Evolutionary conservation across 768 basidiomycete genomes (phyloP).

Genomic region (Suillus paluster): DNA sequence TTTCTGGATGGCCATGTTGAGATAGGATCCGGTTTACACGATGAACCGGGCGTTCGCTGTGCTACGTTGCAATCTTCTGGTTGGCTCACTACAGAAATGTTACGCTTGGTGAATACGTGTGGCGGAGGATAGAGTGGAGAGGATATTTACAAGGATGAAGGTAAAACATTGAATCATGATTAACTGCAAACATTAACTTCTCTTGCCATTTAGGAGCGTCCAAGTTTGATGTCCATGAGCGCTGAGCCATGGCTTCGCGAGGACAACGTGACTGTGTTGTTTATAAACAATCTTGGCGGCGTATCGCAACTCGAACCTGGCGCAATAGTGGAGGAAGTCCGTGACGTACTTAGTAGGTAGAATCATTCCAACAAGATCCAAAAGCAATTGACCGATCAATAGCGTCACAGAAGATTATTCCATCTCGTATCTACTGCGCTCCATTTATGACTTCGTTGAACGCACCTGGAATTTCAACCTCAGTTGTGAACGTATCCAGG

Average conservation of each 20-base stretch:
- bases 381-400: neutral
- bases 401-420: constrained; percentile 39
- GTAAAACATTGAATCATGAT: neutral
- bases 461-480: constrained; percentile 61
- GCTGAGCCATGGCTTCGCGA: constrained; percentile 23
- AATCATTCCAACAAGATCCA: neutral
- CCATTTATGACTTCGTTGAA: constrained; percentile 65
- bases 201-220: neutral
- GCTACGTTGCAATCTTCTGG: constrained; percentile 24
- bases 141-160: constrained; percentile 12
- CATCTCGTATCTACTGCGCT: constrained; percentile 48
- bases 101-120: constrained; percentile 24
- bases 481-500: constrained; percentile 51
- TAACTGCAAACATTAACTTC: neutral
- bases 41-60: constrained; percentile 48
- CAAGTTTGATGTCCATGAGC: constrained; percentile 1
- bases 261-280: constrained; percentile 43
- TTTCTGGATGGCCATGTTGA: constrained; percentile 29
- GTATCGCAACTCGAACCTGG: constrained; percentile 56
- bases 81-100: constrained; percentile 33
- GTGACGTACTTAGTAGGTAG: constrained; percentile 46
- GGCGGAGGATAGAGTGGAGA: constrained; percentile 20
- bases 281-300: constrained; percentile 62
- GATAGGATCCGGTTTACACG: constrained; percentile 60
- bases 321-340: constrained; percentile 49